A percentile compares a stretch with the other conserved stretches of the same genome.
phyloP scores from a whole-genome alignment of 805 yeast species.

The Yamadazyma endophytica region DNA sequence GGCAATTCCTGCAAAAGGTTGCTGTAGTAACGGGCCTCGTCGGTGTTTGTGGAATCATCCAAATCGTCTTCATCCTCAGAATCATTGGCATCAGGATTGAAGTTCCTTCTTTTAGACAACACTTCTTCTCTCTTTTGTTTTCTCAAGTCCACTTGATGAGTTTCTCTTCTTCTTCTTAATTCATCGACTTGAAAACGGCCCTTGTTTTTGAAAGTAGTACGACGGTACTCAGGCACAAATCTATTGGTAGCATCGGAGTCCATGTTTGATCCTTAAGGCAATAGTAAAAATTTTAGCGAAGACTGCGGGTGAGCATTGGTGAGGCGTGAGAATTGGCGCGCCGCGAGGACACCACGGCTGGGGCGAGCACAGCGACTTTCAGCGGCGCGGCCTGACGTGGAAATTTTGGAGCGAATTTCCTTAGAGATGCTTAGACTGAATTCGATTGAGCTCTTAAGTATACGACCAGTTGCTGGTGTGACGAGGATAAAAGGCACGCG shows the following conservation, averaged over 20 bases:
- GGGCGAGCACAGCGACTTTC: too few relatives aligned
- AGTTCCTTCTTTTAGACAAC: constrained; percentile 88
- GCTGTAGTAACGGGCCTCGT: constrained; percentile 37
- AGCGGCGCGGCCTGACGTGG: too few relatives aligned
- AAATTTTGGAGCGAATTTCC: too few relatives aligned
- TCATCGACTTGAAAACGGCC: constrained; percentile 93
- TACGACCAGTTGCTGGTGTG: not conserved
- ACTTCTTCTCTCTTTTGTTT: constrained; percentile 96
- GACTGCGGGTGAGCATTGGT: constrained; percentile 2
- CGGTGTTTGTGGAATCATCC: constrained; percentile 39
- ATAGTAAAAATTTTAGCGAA: constrained; percentile 2
- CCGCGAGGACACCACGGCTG: not conserved
- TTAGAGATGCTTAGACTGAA: too few relatives aligned
- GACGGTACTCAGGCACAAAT: constrained; percentile 95
- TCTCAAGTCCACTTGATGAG: constrained; percentile 92
- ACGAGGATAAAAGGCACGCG: not conserved
- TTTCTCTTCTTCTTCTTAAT: constrained; percentile 95
- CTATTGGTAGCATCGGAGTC: constrained; percentile 72
- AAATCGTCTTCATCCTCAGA: constrained; percentile 40
- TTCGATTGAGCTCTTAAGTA: not conserved
- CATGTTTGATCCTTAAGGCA: constrained; percentile 37
- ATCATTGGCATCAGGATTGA: constrained; percentile 37
- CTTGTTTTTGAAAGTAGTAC: constrained; percentile 92
- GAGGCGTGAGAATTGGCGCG: not conserved
- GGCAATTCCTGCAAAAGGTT: constrained; percentile 65